These are phyloP conservation scores for Coemansia pectinata DNA, from an alignment of 192 early-diverging fungal species.

Conservation along the genomic window DNA sequence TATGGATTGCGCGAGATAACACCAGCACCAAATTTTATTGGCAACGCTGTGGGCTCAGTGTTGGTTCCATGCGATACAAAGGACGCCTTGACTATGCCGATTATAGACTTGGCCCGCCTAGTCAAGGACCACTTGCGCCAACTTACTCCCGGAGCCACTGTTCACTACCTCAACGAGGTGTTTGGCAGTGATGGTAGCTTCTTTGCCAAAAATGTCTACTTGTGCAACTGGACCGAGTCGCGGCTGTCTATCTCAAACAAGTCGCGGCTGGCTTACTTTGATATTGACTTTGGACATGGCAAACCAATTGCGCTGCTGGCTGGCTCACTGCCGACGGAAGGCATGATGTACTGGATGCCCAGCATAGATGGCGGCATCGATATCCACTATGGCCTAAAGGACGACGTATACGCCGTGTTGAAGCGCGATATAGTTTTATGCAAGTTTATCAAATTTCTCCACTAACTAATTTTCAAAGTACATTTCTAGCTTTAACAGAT, in stretches of 20 bases:
- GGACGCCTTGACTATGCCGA: neutral
- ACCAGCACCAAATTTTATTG: slow-evolving; percentile 16
- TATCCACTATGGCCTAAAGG: neutral
- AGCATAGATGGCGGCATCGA: slow-evolving; percentile 15
- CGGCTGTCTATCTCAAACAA: slow-evolving; percentile 25
- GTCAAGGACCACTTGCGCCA: no score
- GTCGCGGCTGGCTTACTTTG: slow-evolving; percentile 19
- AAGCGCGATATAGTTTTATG: slow-evolving; percentile 13
- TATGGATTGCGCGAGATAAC: slow-evolving; percentile 20
- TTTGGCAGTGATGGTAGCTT: neutral
- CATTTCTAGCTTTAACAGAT: neutral
- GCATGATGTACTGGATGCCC: slow-evolving; percentile 21
- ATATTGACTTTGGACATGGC: slow-evolving; percentile 25
- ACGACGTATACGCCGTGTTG: slow-evolving; percentile 7
- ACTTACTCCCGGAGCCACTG: no score
- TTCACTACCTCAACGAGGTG: neutral
- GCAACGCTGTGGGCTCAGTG: slow-evolving; percentile 21
- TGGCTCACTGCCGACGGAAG: no score
- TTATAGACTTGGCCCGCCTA: no score
- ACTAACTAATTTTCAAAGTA: neutral
- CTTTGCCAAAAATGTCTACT: slow-evolving; percentile 7
- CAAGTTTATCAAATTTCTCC: slow-evolving; percentile 18
- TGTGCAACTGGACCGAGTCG: slow-evolving; percentile 7
- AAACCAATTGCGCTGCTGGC: neutral
- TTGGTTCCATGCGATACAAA: slow-evolving; percentile 5